Evolutionary conservation across 2,329 filamentous ascomycete species (phyloP), one percentile per base, ranked within the genome.

Genomic region (Botrytis deweyae): DNA sequence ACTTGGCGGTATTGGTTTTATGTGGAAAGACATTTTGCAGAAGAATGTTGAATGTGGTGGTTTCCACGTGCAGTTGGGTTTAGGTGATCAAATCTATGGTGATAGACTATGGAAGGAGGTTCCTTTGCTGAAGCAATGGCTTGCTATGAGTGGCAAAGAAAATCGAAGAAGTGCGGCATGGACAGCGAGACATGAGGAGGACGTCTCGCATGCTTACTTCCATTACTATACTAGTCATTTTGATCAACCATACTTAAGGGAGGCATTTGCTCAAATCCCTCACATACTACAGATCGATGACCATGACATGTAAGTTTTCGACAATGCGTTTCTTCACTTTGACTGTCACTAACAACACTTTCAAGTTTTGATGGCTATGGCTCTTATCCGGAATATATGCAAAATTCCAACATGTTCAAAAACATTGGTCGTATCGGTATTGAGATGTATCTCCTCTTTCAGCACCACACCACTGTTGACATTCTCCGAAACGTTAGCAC

Each of bases 211-310:
- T 83, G 95, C 96, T 12, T 99, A 97, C 84, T 99, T 99, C 83
- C 96, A 99, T 82, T 99, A 97, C 83, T 99, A 99, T 82, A 97
- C 95, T 1, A 97, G 94, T 78, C 95, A 98, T 82, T 98, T 99
- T 81, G 96, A 99, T 81, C 96, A 99, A 83, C 95, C 95, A 10
- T 95, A 97, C 82, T 83, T 99, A 77, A 87, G 96, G 75, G 96
- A 99, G 83, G 95, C 95, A 0, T 99, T 97, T 85, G 96, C 96
- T 36, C 96, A 99, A 84, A 98, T 99, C 76, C 96, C 96, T 59
- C 95, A 98, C 80, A 86, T 99, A 71, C 87, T 97, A 79, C 94
- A 97, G 81, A 90, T 99, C 71, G 95, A 99, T 80, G 96, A 98
- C 80, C 96, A 98, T 82, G 96, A 99, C 78, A 98, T 99, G 94